Evolutionary conservation across 768 basidiomycete genomes (phyloP).

Genomic region (Trametes villosa): DNA sequence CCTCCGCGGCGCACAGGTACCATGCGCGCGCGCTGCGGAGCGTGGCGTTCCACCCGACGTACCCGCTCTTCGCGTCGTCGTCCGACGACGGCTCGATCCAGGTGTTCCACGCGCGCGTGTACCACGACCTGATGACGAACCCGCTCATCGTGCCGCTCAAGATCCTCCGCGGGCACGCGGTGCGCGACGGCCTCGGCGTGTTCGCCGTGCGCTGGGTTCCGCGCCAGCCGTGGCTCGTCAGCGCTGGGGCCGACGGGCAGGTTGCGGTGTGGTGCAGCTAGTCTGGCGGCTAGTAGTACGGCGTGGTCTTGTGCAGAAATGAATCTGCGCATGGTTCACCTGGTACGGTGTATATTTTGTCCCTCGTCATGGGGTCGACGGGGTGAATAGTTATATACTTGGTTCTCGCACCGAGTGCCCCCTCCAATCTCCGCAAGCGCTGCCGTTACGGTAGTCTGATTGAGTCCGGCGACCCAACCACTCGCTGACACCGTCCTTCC

Average conservation of each 20-base stretch:
- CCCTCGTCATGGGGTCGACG: no score
- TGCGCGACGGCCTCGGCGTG: constrained; percentile 88
- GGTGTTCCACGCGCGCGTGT: constrained; percentile 94
- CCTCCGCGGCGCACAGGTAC: constrained; percentile 57
- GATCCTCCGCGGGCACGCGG: constrained; percentile 88
- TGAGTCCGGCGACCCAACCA: no score
- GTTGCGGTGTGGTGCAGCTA: constrained; percentile 88
- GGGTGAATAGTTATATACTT: no score
- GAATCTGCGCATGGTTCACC: no score
- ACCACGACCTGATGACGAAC: constrained; percentile 94
- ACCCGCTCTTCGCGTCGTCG: constrained; percentile 94
- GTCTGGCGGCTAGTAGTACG: background rate
- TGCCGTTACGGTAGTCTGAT: no score
- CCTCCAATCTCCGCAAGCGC: no score
- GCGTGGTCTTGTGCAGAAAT: no score
- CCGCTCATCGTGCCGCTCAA: constrained; percentile 97
- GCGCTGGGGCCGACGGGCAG: constrained; percentile 90
- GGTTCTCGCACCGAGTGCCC: no score
- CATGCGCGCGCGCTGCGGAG: constrained; percentile 93
- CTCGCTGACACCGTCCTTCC: no score
- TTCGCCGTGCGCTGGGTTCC: constrained; percentile 89
- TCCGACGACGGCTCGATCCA: constrained; percentile 98
- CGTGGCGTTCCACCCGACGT: constrained; percentile 89
- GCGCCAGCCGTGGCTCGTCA: constrained; percentile 90
- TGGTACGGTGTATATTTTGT: no score